Base-by-base conservation (phyloP, 306 rosid genomes). In the Dryas alaskensis region DNA sequence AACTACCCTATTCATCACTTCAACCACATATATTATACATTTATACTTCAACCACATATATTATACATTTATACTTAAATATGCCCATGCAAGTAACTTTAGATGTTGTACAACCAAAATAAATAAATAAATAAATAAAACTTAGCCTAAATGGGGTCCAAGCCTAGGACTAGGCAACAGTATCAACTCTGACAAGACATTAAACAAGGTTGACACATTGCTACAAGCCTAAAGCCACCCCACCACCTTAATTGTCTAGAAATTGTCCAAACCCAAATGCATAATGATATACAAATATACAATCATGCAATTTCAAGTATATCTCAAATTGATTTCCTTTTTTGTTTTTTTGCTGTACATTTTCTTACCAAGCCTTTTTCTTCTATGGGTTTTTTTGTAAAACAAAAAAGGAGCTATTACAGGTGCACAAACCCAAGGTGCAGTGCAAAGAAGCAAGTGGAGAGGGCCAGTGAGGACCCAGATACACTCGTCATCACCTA, bases 401-500 rank as follows among this genome's bases (percentile, higher is more conserved):
- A 50, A 47, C 66, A 42, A 12, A 77, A n/a, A 50, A 91, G 97
- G 88, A 93, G 98, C 79, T 93, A 93, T 66, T 91, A 93, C 55
- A 91, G 87, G 78, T 93, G 97, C 80, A 88, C 96, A 54, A 93
- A 91, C 71, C 94, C 98, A 77, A 88, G 92, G 73, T 93, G 97
- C 74, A 81, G 82, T 77, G 98, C 98, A 22, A 93, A 91, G 90
- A 93, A 89, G 82, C 98, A 93, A 55, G 96, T 93, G 8, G 98
- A 93, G 74, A 89, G 90, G 87, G 91, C 96, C 47, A 75, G 64
- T 39, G 96, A 86, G 54, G 98, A 93, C 63, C 86, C 88, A 37
- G 94, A 93, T 65, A 88, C 92, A 59, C 84, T 86, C 40, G 80
- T 89, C 79, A 90, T 93, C 75, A 91, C 94, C 16, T 93, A 93